These are phyloP conservation scores for Penicillium sumatraense DNA, from an alignment of 2,329 filamentous ascomycete species.

Conservation along the genomic window DNA sequence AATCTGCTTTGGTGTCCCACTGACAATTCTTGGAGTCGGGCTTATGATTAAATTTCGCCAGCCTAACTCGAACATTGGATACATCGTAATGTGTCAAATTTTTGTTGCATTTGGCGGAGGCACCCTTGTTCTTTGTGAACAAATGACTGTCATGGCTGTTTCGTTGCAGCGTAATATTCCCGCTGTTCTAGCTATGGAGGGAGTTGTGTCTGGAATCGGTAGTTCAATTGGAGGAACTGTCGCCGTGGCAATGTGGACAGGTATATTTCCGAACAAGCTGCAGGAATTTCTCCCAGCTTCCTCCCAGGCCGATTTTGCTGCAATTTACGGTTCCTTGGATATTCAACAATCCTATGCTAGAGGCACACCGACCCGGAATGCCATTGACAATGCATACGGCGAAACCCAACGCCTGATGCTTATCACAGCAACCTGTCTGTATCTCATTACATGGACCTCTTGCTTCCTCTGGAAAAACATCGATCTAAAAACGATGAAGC, in stretches of 20 bases:
- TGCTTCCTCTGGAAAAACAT: conserved; percentile 14
- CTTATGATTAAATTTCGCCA: conserved; percentile 29
- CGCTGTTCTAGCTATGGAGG: conserved; percentile 18
- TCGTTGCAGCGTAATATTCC: conserved; percentile 23
- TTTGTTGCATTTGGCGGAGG: conserved; percentile 24
- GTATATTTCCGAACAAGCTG: conserved; percentile 17
- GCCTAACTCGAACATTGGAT: conserved; percentile 15
- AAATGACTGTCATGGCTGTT: conserved; percentile 24
- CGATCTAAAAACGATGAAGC: conserved; percentile 14
- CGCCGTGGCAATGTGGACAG: conserved; percentile 26
- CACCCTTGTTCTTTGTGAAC: conserved; percentile 17
- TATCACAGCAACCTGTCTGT: conserved; percentile 10
- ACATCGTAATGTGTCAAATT: conserved; percentile 25
- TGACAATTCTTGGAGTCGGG: conserved; percentile 21
- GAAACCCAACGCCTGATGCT: conserved; percentile 14
- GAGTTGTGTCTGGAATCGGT: conserved; percentile 20
- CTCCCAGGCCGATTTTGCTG: conserved; percentile 1
- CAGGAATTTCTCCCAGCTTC: conserved; percentile 9
- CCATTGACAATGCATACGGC: conserved; percentile 12
- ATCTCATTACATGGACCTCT: conserved; percentile 11
- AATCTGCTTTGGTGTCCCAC: conserved; percentile 16
- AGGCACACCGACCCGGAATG: conserved; percentile 4
- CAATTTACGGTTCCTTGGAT: conserved; percentile 9
- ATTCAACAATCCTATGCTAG: conserved; percentile 4
- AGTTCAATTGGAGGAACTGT: conserved; percentile 21